Evolutionary conservation across 305 asterid species (phyloP), one percentile per base, ranked within the genome.

Genomic region (Lippia alba): DNA sequence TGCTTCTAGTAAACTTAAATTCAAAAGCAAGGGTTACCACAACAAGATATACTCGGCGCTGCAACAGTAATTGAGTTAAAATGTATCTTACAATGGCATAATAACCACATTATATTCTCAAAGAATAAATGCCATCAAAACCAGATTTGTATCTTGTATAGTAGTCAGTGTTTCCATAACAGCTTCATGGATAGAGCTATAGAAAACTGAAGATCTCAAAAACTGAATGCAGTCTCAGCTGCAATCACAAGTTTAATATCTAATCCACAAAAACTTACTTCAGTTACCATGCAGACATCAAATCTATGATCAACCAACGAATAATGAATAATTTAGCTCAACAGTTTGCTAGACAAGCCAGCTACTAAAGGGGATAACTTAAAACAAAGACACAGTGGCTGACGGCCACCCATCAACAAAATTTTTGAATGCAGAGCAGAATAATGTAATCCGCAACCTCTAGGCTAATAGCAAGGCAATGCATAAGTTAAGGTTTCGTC

Each of bases 121-220:
- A 33, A 65, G 14, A n/a, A 6, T 49, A 45, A 15, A 30, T 8
- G 12, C 65, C 60, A 36, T 20, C 44, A 76, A 41, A 0, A 24
- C 12, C 53, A 30, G 51, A 64, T 67, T 60, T 5, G 4, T 12
- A 41, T n/a, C 73, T 61, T 3, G 8, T 53, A 24, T n/a, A 59
- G 61, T 50, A 32, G 49, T 67, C 76, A 76, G 30, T 32, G n/a
- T 36, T 63, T 64, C 57, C 56, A 17, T 64, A 24, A 40, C 19
- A 8, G 36, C 10, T 44, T 49, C 51, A 24, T 18, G 1, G 39
- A 36, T 5, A 36, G 6, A 36, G 7, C 65, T 19, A 61, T 39
- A 67, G 54, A 56, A 36, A 44, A 44, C 24, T 16, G 70, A 32
- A 45, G 50, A 57, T 40, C 65, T 41, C n/a, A 15, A 24, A 44